Percentiles rank a stretch among this genome's conserved stretches.
These are phyloP conservation scores for Heritiera littoralis DNA, from an alignment of 345 rosid genomes.

Conservation along the genomic window DNA sequence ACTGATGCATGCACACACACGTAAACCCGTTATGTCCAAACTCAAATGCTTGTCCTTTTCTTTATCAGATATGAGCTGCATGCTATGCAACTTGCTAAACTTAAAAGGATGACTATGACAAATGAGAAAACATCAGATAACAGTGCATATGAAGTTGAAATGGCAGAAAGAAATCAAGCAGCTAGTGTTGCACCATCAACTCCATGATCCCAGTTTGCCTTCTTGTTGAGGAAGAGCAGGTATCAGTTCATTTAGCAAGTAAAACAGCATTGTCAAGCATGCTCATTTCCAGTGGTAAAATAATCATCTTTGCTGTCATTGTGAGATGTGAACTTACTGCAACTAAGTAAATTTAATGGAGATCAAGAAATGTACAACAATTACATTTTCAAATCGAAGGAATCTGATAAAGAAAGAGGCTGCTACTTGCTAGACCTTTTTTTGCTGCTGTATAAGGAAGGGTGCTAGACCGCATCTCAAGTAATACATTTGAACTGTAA, in stretches of 20 bases:
- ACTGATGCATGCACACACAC: neutral
- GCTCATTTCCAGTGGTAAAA: neutral
- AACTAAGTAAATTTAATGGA: neutral
- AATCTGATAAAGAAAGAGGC: neutral
- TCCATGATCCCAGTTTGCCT: conserved; percentile 26
- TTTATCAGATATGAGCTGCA: conserved; percentile 54
- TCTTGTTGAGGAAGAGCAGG: neutral
- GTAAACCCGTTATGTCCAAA: neutral
- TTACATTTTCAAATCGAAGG: neutral
- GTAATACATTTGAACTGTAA: neutral
- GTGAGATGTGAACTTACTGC: conserved; percentile 10
- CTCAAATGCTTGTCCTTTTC: neutral
- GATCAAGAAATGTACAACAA: conserved; percentile 9
- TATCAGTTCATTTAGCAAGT: neutral
- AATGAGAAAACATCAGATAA: conserved; percentile 32
- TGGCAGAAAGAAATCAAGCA: conserved; percentile 51
- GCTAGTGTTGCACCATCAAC: conserved; percentile 31
- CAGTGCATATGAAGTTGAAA: conserved; percentile 53
- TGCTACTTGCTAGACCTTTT: too few relatives aligned
- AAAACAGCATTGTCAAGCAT: neutral
- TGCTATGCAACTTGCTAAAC: conserved; percentile 43
- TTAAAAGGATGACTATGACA: conserved; percentile 39
- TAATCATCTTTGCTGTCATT: conserved; percentile 6
- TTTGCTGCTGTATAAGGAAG: too few relatives aligned
- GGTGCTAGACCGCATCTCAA: neutral